These are phyloP conservation scores for Epichloe hybrida DNA, from an alignment of 2,329 filamentous ascomycete species.

Conservation along the genomic window DNA sequence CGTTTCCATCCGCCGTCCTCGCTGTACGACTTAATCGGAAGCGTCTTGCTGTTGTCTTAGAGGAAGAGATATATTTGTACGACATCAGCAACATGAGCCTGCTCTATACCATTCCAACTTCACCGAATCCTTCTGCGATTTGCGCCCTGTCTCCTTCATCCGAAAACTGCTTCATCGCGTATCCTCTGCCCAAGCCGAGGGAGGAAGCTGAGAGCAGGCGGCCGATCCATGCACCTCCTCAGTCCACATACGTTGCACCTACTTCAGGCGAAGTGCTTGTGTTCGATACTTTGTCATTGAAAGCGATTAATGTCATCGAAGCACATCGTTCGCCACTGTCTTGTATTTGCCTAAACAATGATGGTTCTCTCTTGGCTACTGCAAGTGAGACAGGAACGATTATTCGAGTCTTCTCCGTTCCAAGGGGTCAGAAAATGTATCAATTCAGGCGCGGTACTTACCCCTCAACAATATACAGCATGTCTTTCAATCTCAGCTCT, in stretches of 20 bases:
- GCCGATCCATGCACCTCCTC: slow-evolving; percentile 74
- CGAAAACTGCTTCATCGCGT: slow-evolving; percentile 90
- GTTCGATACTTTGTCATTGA: slow-evolving; percentile 78
- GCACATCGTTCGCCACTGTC: slow-evolving; percentile 86
- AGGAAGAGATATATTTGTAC: slow-evolving; percentile 95
- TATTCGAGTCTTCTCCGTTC: slow-evolving; percentile 88
- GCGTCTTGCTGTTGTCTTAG: slow-evolving; percentile 80
- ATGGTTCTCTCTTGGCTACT: slow-evolving; percentile 83
- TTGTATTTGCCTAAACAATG: slow-evolving; percentile 80
- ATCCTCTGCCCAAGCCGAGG: slow-evolving; percentile 67
- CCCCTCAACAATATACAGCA: slow-evolving; percentile 91
- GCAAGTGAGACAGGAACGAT: slow-evolving; percentile 97
- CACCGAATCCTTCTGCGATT: slow-evolving; percentile 81
- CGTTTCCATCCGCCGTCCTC: slow-evolving; percentile 90
- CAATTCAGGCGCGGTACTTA: slow-evolving; percentile 94
- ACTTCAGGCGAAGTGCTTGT: slow-evolving; percentile 87
- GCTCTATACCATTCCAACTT: slow-evolving; percentile 82
- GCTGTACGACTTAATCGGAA: slow-evolving; percentile 91
- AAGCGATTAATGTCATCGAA: slow-evolving; percentile 90
- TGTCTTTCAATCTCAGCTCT: slow-evolving; percentile 94
- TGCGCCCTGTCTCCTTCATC: slow-evolving; percentile 88
- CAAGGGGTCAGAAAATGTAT: slow-evolving; percentile 81
- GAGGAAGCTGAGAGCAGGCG: slow-evolving; percentile 43
- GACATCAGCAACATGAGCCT: slow-evolving; percentile 98
- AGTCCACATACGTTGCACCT: slow-evolving; percentile 63